phyloP scores from a whole-genome alignment of 192 early-diverging fungal genomes.

The Glomus cerebriforme region DNA sequence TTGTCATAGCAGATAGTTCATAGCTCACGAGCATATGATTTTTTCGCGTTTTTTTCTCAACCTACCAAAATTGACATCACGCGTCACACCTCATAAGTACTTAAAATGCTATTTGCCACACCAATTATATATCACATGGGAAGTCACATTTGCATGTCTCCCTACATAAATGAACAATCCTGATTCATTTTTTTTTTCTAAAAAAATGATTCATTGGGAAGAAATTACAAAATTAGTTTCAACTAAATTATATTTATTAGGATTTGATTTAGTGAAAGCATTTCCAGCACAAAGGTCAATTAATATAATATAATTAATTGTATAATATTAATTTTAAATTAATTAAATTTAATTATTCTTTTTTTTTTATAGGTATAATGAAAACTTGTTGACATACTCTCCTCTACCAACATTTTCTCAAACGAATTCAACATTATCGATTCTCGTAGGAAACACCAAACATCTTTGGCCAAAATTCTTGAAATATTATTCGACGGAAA shows the following conservation, averaged over 20 bases:
- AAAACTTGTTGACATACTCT: background rate
- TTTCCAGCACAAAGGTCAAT: conserved; percentile 18
- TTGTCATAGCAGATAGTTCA: too few species aligned
- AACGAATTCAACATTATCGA: background rate
- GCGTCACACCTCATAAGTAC: too few species aligned
- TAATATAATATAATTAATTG: background rate
- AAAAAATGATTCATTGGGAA: background rate
- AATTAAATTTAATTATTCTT: background rate
- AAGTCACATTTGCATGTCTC: too few species aligned
- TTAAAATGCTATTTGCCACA: too few species aligned
- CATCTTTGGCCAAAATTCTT: conserved; percentile 7
- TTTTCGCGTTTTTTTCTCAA: too few species aligned
- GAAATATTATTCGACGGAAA: background rate
- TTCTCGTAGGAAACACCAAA: conserved; percentile 12
- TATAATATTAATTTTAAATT: background rate
- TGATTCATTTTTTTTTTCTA: too few species aligned
- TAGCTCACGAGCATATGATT: too few species aligned
- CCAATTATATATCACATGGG: too few species aligned
- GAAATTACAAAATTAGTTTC: conserved; percentile 6
- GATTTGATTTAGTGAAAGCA: conserved; percentile 9
- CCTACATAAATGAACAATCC: too few species aligned
- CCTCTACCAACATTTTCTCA: conserved; percentile 3
- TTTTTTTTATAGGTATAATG: background rate
- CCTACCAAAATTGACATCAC: too few species aligned
- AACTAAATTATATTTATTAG: background rate